Percentiles rank a stretch among this genome's conserved stretches.
Conservation (phyloP, 495 filamentous ascomycete species). For the Paragyromitra xinjiangensis region DNA sequence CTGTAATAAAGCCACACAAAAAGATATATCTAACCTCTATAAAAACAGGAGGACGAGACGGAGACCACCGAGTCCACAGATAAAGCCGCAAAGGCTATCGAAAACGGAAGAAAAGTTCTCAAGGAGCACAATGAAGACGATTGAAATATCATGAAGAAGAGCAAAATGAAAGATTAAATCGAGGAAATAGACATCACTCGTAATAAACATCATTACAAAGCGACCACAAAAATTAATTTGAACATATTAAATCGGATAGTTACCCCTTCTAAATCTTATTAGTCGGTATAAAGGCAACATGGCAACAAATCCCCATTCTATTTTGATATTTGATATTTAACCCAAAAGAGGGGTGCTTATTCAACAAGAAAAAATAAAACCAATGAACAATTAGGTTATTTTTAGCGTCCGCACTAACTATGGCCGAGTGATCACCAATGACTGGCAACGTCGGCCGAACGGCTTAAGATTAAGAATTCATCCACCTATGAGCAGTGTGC, state of each 20-base stretch:
- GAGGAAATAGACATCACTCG: not conserved
- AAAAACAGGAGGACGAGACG: constrained; percentile 55
- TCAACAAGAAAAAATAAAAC: not conserved
- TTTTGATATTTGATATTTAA: not conserved
- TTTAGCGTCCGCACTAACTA: not conserved
- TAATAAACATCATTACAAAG: constrained; percentile 4
- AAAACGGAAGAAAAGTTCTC: constrained; percentile 40
- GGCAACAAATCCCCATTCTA: not conserved
- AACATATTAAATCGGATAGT: not conserved
- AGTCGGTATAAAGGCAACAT: not conserved
- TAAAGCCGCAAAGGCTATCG: constrained; percentile 53
- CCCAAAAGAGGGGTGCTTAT: not conserved
- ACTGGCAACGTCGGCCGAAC: not conserved
- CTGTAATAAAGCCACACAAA: constrained; percentile 43
- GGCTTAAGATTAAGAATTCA: not conserved
- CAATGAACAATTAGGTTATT: not conserved
- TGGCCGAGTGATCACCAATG: constrained; percentile 35
- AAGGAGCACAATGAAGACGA: constrained; percentile 25
- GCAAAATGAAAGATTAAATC: not conserved
- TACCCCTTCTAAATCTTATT: not conserved
- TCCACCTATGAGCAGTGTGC: not conserved
- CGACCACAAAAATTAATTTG: not conserved
- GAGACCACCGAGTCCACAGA: constrained; percentile 57
- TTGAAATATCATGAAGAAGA: not conserved
- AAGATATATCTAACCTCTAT: not conserved